Base-by-base conservation (phyloP, 139 green algal genomes). In the Nannochloris sp. region DNA sequence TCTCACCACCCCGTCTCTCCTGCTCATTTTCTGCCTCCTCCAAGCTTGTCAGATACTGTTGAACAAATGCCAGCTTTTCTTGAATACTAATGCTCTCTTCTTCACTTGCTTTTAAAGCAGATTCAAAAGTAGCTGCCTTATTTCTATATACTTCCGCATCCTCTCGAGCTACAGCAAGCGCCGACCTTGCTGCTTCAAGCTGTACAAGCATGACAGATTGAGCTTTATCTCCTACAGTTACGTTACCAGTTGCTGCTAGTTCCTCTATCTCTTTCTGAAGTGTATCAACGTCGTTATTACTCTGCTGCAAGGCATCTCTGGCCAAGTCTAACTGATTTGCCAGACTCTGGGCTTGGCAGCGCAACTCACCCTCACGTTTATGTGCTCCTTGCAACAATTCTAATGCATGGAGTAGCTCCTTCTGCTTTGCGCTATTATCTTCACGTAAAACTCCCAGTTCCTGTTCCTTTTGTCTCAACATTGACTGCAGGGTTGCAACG, bases 361-460 rank as follows among this genome's bases (percentile, higher is more conserved):
- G 42, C 30, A 70, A 37, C 44, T 70, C 63, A 13, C 39, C 63
- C 47, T 70, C 63, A 7, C 63, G 46, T 19, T 44, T 70, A 37
- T 70, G 63, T 13, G 63, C 48, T 25, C 37, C 42, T 54, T 68
- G 45, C 47, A 70, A 38, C 32, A 61, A 19, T 4, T 47, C n/a
- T 37, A 70, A 54, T 27, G 63, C 27, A 51, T 51, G 63, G 54
- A 70, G 54, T 29, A 70, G 63, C 63, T 70, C 63, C 47, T 37
- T 35, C 63, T 70, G 42, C 32, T 70, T 31, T 1, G 63, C 45
- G 4, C 54, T 29, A 15, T 35, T 61, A 54, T 70, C 63, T 38
- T 70, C 63, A 0, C 63, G 63, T 15, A 70, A 54, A 53, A 61
- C 10, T 0, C 29, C 34, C n/a, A 70, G 63, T 54, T 70, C 63